phyloP scores from a whole-genome alignment of 139 green algal genomes.

The Astrephomene gubernaculifera region DNA sequence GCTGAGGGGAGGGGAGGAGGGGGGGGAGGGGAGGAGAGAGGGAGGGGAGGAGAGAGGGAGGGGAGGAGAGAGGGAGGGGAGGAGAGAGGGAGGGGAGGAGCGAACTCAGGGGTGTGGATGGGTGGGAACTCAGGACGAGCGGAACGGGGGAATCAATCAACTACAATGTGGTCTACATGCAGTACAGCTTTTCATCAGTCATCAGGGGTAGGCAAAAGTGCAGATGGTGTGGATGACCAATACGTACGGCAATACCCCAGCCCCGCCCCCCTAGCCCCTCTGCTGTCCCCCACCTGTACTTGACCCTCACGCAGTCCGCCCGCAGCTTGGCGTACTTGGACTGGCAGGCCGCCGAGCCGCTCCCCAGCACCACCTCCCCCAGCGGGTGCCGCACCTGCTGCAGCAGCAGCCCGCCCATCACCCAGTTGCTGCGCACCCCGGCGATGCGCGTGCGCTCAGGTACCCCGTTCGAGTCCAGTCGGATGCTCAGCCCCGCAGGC shows the following conservation, averaged over 20 bases:
- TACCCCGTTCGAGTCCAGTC: not conserved
- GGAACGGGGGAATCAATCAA: too few relatives aligned
- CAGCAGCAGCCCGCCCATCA: constrained; percentile 51
- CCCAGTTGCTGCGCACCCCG: constrained; percentile 32
- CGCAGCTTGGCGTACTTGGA: not conserved
- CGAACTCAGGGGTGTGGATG: not conserved
- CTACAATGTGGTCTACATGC: too few relatives aligned
- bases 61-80: not conserved
- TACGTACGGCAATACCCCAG: too few relatives aligned
- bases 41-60: not conserved
- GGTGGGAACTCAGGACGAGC: too few relatives aligned
- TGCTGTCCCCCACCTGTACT: constrained; percentile 11
- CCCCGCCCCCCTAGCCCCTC: not conserved
- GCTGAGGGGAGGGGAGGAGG: not conserved
- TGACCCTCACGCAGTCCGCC: not conserved
- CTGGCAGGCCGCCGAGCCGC: not conserved
- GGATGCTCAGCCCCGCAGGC: constrained; percentile 1
- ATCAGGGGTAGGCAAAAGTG: too few relatives aligned
- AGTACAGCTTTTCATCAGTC: too few relatives aligned
- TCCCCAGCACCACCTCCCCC: not conserved
- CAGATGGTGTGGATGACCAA: too few relatives aligned
- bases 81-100: not conserved
- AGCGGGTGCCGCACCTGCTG: constrained; percentile 45
- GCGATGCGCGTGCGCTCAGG: constrained; percentile 3
- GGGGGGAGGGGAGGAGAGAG: not conserved